Conservation (phyloP, 2,329 filamentous ascomycete genomes). For the Grosmannia clavigera region DNA sequence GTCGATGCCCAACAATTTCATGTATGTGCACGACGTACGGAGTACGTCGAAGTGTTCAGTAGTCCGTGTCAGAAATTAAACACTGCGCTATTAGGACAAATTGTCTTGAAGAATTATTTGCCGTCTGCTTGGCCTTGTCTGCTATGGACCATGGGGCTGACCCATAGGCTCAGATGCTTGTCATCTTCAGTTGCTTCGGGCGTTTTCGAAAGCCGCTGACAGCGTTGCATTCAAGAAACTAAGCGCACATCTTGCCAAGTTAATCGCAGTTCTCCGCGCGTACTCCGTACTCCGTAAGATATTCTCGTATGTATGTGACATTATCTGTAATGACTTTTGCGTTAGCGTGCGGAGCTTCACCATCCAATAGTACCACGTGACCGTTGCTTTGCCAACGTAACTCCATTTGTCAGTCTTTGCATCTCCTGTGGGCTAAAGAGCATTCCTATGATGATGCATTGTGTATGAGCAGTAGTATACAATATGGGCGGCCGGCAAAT, state of each 20-base stretch:
- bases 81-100: not conserved
- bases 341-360: too few relatives aligned
- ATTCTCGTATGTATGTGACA: too few relatives aligned
- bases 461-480: not conserved
- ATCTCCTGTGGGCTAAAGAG: not conserved
- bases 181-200: too few relatives aligned
- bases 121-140: not conserved
- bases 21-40: not conserved
- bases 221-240: too few relatives aligned
- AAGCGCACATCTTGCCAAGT: too few relatives aligned
- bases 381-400: not conserved
- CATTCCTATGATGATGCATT: not conserved
- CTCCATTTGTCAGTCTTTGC: not conserved
- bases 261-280: too few relatives aligned
- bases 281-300: too few relatives aligned
- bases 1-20: too few relatives aligned
- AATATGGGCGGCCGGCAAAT: slow-evolving; percentile 3
- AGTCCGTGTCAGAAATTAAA: not conserved
- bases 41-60: not conserved
- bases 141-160: too few relatives aligned
- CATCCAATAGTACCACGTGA: not conserved
- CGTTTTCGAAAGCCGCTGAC: too few relatives aligned
- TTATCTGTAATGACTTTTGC: too few relatives aligned
- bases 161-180: too few relatives aligned
- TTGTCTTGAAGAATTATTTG: not conserved